Evolutionary conservation across 768 basidiomycete genomes (phyloP).

Genomic region (Lentinula raphanica): DNA sequence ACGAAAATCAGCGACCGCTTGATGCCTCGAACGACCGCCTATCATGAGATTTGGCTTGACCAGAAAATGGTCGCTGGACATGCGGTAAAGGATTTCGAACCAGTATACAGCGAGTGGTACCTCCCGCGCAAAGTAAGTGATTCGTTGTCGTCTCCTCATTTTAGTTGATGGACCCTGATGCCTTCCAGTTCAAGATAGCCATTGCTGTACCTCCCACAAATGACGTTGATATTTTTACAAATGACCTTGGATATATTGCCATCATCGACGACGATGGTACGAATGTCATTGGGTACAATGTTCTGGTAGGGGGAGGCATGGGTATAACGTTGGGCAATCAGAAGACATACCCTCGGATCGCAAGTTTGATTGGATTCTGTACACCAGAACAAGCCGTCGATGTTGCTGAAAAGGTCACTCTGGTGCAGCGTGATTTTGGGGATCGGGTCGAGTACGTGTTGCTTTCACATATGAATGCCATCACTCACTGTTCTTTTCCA

Average conservation of each 20-base stretch:
- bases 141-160: not conserved
- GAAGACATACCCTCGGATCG: slow-evolving; percentile 93
- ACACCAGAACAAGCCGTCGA: slow-evolving; percentile 77
- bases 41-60: slow-evolving; percentile 99
- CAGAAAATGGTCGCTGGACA: slow-evolving; percentile 95
- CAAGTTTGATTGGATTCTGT: slow-evolving; percentile 88
- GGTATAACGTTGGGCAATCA: slow-evolving; percentile 99
- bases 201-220: slow-evolving; percentile 95
- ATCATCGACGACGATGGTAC: slow-evolving; percentile 69
- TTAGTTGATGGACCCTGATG: not conserved
- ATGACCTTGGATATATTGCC: slow-evolving; percentile 96
- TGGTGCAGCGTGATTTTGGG: slow-evolving; percentile 91
- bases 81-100: slow-evolving; percentile 91
- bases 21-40: slow-evolving; percentile 86
- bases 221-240: slow-evolving; percentile 92
- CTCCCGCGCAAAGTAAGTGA: slow-evolving; percentile 66
- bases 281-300: slow-evolving; percentile 85
- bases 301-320: slow-evolving; percentile 94
- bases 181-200: slow-evolving; percentile 80
- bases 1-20: slow-evolving; percentile 80
- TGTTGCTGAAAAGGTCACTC: slow-evolving; percentile 90
- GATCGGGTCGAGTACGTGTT: slow-evolving; percentile 83
- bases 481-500: slow-evolving; percentile 18
- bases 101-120: slow-evolving; percentile 96
- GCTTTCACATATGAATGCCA: not conserved